phyloP scores from a whole-genome alignment of 495 filamentous ascomycete genomes.

The Penicillium cinerascens region DNA sequence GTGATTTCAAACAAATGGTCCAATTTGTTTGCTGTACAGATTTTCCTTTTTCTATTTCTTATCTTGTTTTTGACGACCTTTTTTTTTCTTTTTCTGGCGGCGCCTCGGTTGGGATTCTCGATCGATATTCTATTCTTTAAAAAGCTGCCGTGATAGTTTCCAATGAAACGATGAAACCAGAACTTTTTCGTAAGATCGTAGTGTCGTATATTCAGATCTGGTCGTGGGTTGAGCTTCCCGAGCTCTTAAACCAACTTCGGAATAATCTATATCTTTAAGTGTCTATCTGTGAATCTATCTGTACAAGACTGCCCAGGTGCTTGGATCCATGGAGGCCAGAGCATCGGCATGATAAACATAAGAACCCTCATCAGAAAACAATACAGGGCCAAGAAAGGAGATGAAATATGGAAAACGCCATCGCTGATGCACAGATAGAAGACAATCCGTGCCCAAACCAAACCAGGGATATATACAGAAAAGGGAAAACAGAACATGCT shows the following conservation, averaged over 20 bases:
- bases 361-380: neutral
- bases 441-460: conserved; percentile 28
- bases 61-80: conserved; percentile 10
- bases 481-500: neutral
- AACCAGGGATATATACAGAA: conserved; percentile 14
- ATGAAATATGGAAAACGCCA: conserved; percentile 21
- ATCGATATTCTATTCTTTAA: conserved; percentile 25
- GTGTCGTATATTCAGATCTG: no score
- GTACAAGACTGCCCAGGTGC: conserved; percentile 6
- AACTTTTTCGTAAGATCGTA: neutral
- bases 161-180: conserved; percentile 32
- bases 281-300: conserved; percentile 12
- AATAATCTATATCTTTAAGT: conserved; percentile 9
- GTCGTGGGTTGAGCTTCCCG: no score
- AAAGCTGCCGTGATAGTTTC: conserved; percentile 29
- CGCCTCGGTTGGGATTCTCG: conserved; percentile 32
- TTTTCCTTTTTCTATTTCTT: conserved; percentile 13
- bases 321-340: neutral
- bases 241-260: no score
- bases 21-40: conserved; percentile 34
- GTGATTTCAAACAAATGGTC: conserved; percentile 23
- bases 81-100: conserved; percentile 24
- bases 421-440: conserved; percentile 34
- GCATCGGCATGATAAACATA: conserved; percentile 1
- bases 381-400: neutral